Conservation (phyloP, 108 stramenopile genomes). For the Aurantiochytrium sp. region DNA sequence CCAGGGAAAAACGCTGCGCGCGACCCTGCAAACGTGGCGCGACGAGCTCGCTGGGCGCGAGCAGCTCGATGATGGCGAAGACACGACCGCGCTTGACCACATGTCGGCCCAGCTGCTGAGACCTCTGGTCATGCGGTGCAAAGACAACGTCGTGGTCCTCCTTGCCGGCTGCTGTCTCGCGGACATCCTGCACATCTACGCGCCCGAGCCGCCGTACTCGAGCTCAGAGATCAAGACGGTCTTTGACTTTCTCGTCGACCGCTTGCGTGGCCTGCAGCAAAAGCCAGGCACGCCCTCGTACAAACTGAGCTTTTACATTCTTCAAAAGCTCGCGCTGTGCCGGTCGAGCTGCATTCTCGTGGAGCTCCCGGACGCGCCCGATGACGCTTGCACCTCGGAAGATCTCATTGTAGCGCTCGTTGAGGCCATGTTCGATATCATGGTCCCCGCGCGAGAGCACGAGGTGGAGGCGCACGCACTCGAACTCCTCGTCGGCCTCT, state of each 20-base stretch:
- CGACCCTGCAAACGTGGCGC: background rate
- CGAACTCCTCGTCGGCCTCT: background rate
- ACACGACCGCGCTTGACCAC: background rate
- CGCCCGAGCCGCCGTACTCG: background rate
- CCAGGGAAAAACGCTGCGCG: background rate
- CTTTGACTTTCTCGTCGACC: background rate
- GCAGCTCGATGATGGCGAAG: conserved; percentile 12
- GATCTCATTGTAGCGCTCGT: background rate
- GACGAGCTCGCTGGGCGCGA: background rate
- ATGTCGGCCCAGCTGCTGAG: background rate
- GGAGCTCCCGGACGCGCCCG: background rate
- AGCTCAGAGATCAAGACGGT: background rate
- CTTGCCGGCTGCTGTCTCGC: conserved; percentile 16
- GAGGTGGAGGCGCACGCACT: background rate
- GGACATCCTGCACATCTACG: conserved; percentile 2
- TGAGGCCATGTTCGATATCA: conserved; percentile 18
- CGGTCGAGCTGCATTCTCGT: background rate
- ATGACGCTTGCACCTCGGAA: background rate
- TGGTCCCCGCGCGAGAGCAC: background rate
- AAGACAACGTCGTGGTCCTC: background rate
- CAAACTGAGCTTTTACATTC: background rate
- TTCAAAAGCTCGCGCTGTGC: background rate
- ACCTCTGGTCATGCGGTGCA: background rate
- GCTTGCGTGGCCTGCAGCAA: conserved; percentile 9
- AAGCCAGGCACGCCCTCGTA: background rate